These are phyloP conservation scores for Sherardia arvensis DNA, from an alignment of 257 asterid species.

Conservation along the genomic window DNA sequence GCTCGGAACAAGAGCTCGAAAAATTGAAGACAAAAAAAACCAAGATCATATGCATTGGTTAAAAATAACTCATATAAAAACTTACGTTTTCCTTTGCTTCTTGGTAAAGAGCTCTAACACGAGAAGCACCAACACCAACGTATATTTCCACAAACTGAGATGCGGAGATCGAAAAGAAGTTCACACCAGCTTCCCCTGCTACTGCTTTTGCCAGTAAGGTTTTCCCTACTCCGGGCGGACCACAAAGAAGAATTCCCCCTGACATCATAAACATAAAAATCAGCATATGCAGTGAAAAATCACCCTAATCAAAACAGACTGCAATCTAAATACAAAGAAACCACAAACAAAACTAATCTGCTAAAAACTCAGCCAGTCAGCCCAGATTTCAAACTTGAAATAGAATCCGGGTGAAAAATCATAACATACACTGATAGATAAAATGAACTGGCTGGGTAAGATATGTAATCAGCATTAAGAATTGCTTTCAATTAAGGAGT, in stretches of 20 bases:
- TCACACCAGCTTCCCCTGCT: constrained; percentile 99
- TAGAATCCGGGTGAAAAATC: not conserved
- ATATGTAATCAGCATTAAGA: not conserved
- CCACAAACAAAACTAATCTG: not conserved
- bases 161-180: constrained; percentile 97
- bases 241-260: constrained; percentile 98
- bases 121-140: constrained; percentile 99
- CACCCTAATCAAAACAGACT: not conserved
- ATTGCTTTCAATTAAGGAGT: constrained; percentile 11
- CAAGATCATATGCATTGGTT: not conserved
- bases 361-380: not conserved
- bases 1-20: not conserved
- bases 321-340: no score
- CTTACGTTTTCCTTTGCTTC: constrained; percentile 95
- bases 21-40: not conserved
- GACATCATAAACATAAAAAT: constrained; percentile 14
- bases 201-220: constrained; percentile 95
- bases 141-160: constrained; percentile 97
- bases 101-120: constrained; percentile 92
- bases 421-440: not conserved
- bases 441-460: not conserved
- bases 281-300: not conserved
- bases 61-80: not conserved
- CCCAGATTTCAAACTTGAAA: not conserved
- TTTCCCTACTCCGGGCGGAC: constrained; percentile 99